Percentiles rank a stretch among this genome's conserved stretches.
phyloP scores from a whole-genome alignment of 2,329 filamentous ascomycete species.

The Bipolaris cookei region DNA sequence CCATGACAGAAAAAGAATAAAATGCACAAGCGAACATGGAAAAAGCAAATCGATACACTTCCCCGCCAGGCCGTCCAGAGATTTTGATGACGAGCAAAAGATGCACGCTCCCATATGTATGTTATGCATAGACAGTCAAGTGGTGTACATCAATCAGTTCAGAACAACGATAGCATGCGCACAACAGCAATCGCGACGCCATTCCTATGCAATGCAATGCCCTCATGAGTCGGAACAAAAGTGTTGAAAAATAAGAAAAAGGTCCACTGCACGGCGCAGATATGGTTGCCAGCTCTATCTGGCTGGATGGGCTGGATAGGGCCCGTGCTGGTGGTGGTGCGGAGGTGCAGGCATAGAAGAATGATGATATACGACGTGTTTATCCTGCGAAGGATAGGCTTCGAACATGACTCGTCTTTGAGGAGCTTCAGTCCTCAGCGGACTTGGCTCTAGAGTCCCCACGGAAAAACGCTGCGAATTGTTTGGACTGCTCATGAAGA shows the following conservation, averaged over 20 bases:
- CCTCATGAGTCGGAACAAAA: constrained; percentile 28
- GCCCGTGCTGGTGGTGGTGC: constrained; percentile 32
- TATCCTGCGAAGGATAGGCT: constrained; percentile 37
- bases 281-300: constrained; percentile 21
- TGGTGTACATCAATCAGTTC: constrained; percentile 1
- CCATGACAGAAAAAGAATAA: too few species aligned
- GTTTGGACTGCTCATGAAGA: constrained; percentile 82
- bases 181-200: constrained; percentile 44
- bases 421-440: constrained; percentile 38
- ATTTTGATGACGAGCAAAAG: background rate
- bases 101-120: background rate
- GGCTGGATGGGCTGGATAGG: constrained; percentile 37
- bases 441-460: constrained; percentile 37
- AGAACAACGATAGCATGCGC: constrained; percentile 4
- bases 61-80: background rate
- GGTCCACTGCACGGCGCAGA: background rate
- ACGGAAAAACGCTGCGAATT: constrained; percentile 59
- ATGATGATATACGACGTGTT: constrained; percentile 29
- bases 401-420: constrained; percentile 49
- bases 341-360: constrained; percentile 31
- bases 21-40: too few species aligned
- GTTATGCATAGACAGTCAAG: background rate
- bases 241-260: constrained; percentile 6
- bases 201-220: constrained; percentile 37
- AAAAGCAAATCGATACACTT: background rate